These are phyloP conservation scores for Dryadomyces quercivorus DNA, from an alignment of 2,329 filamentous ascomycete genomes.

Conservation along the genomic window DNA sequence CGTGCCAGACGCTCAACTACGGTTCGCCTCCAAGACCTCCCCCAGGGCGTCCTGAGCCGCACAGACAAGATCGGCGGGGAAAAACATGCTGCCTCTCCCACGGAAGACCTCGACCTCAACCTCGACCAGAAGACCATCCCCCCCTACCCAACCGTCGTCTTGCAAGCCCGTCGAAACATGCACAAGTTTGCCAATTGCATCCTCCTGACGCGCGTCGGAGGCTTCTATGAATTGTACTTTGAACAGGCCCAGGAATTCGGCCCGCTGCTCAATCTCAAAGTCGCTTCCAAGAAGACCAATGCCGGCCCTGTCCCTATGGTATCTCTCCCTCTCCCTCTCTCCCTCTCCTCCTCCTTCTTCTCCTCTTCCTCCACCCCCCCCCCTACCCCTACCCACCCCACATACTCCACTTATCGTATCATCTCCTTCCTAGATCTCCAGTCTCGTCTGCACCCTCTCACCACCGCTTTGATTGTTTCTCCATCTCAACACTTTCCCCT, in stretches of 20 bases:
- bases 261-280: conserved; percentile 76
- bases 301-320: conserved; percentile 79
- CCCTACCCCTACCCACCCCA: background rate
- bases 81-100: too few relatives aligned
- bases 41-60: conserved; percentile 40
- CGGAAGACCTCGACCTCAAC: background rate
- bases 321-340: too few relatives aligned
- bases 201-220: conserved; percentile 78
- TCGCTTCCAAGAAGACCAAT: conserved; percentile 68
- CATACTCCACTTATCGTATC: background rate
- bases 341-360: background rate
- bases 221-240: conserved; percentile 97
- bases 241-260: conserved; percentile 86
- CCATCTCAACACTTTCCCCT: background rate
- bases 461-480: background rate
- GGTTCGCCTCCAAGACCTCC: conserved; percentile 42
- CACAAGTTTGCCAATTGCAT: conserved; percentile 83
- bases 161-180: conserved; percentile 84
- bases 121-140: conserved; percentile 10
- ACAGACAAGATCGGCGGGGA: background rate
- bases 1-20: too few relatives aligned
- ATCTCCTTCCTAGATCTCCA: background rate
- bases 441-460: background rate
- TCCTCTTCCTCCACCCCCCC: background rate
- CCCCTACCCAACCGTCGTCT: conserved; percentile 72